phyloP scores from a whole-genome alignment of 2,329 filamentous ascomycete genomes.

The Lachnellula arida region DNA sequence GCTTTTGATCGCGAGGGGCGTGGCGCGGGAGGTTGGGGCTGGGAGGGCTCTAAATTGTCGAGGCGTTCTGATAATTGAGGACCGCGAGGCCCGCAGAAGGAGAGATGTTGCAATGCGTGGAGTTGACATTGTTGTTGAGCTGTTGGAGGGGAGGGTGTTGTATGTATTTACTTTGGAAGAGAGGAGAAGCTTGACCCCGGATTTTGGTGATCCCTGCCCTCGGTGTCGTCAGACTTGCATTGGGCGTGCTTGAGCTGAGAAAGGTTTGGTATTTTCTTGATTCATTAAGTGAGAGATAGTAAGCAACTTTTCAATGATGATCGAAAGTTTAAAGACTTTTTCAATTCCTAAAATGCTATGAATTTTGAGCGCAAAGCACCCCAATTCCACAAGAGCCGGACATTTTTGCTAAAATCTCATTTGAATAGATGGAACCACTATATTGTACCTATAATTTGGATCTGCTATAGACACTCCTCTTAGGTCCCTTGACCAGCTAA shows the following conservation, averaged over 20 bases:
- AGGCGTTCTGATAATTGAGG: conserved; percentile 6
- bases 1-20: background rate
- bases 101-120: conserved; percentile 15
- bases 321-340: no score
- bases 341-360: no score
- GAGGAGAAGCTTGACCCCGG: conserved; percentile 8
- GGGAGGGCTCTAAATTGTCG: conserved; percentile 9
- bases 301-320: no score
- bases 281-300: no score
- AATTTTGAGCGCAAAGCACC: no score
- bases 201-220: conserved; percentile 10
- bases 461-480: no score
- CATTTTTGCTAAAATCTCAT: no score
- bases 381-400: no score
- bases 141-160: background rate
- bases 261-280: no score
- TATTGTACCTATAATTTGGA: no score
- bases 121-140: conserved; percentile 16
- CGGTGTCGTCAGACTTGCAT: conserved; percentile 2
- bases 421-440: no score
- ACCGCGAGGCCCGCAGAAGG: conserved; percentile 13
- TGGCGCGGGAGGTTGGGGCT: background rate
- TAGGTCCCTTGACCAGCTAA: no score
- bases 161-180: background rate
- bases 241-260: background rate